Base-by-base conservation (phyloP, 2,329 filamentous ascomycete genomes). In the Calycina herbarum region DNA sequence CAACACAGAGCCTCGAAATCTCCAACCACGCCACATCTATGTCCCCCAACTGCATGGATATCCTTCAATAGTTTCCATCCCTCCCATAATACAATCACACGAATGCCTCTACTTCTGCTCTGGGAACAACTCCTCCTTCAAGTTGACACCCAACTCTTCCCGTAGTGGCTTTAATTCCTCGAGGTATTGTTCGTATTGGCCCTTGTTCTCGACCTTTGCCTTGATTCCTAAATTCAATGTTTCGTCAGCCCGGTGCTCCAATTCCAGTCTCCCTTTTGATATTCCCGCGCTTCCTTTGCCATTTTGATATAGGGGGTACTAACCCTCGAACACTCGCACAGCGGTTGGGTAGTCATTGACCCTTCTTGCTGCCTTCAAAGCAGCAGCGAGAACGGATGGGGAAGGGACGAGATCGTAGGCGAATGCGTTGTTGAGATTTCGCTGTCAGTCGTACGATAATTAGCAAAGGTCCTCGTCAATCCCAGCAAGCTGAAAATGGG, bases 391-490 rank as follows among this genome's bases (percentile, higher is more conserved):
- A 78, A 99, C 95, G 74, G 92, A 88, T 71, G 94, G 89, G 57
- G 94, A 95, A 77, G 96, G 95, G 73, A 99, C 95, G 77, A 99
- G 90, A 89, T 99, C 95, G 89, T 99, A 99, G 78, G 95, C 95
- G 83, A 99, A 99, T 79, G 93, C 94, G 85, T 99, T 99, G 90
- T 99, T 99, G 78, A 97, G 86, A 85, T 97, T 97, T 81, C 93
- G 92, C 87, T 93, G 77, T 71, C 51, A 40, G 70, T 70, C 64
- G 62, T 68, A 74, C 63, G 65, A 72, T 72, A 64, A 69, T 72
- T 66, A 72, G 70, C 66, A 69, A 67, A 70, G 65, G 64, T 65
- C 64, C 59, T 59, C 56, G 69, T 54, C 56, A 57, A 51, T 59
- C 51, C 35, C 45, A 61, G 48, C 61, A 15, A 33, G 56, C 60